A percentile compares a stretch with the other conserved stretches of the same genome.
These are phyloP conservation scores for Halophytophthora polymorphica DNA, from an alignment of 352 stramenopile species.

Conservation along the genomic window DNA sequence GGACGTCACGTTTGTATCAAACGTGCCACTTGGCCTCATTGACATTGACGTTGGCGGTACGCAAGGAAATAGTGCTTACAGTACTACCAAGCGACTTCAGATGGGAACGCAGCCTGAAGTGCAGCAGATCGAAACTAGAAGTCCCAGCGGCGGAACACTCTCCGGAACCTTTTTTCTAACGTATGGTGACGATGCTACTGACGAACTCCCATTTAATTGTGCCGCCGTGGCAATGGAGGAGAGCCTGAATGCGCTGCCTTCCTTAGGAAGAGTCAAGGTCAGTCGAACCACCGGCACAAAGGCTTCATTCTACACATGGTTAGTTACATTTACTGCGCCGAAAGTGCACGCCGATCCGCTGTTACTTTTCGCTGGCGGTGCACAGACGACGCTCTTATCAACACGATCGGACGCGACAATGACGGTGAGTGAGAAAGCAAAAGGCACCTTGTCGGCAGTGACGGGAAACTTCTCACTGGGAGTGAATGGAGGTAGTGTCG, in stretches of 20 bases:
- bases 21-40: conserved; percentile 3
- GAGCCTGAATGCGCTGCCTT: conserved; percentile 5
- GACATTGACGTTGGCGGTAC: conserved; percentile 1
- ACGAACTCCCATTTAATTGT: conserved; percentile 4
- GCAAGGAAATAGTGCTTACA: conserved; percentile 1
- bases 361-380: conserved; percentile 13
- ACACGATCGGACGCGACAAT: conserved; percentile 12
- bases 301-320: conserved; percentile 17
- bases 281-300: conserved; percentile 9
- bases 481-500: conserved; percentile 1
- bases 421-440: conserved; percentile 8
- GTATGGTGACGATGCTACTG: conserved; percentile 5
- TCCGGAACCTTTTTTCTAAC: conserved; percentile 8
- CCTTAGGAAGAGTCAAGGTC: conserved; percentile 8
- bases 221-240: conserved; percentile 5
- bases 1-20: conserved; percentile 20
- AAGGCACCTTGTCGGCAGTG: conserved; percentile 8
- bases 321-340: conserved; percentile 22
- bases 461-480: conserved; percentile 10
- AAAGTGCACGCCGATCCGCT: conserved; percentile 12
- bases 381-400: conserved; percentile 21
- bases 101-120: conserved; percentile 22
- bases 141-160: conserved; percentile 7
- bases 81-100: conserved; percentile 3
- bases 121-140: conserved; percentile 22